These are phyloP conservation scores for Fonsecaea pedrosoi DNA, from an alignment of 2,329 filamentous ascomycete genomes.

Conservation along the genomic window DNA sequence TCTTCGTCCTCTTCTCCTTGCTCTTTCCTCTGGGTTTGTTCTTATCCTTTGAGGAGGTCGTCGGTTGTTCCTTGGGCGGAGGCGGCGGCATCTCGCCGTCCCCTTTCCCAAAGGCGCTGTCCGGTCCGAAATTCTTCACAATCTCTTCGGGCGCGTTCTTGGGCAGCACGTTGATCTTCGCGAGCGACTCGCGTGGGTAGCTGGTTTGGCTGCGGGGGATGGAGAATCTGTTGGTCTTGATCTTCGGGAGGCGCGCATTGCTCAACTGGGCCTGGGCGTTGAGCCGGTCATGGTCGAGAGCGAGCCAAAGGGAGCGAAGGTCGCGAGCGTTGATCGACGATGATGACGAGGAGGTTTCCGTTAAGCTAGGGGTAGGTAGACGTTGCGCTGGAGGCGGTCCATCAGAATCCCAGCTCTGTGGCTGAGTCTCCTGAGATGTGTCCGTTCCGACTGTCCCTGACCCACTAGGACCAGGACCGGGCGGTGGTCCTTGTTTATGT, in stretches of 20 bases:
- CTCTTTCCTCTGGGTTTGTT: slow-evolving; percentile 7
- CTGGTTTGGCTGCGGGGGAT: slow-evolving; percentile 23
- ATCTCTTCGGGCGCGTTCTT: slow-evolving; percentile 37
- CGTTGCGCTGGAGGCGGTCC: slow-evolving; percentile 25
- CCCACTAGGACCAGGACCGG: neutral
- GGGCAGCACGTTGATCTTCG: slow-evolving; percentile 38
- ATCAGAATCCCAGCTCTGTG: slow-evolving; percentile 26
- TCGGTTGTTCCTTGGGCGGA: slow-evolving; percentile 23
- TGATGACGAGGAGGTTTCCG: slow-evolving; percentile 17
- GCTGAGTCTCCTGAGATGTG: slow-evolving; percentile 6
- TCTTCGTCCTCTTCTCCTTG: slow-evolving; percentile 34
- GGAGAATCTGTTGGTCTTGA: slow-evolving; percentile 33
- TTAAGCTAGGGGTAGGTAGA: slow-evolving; percentile 16
- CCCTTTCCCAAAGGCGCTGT: slow-evolving; percentile 32
- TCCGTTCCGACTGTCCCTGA: neutral
- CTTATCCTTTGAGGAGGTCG: slow-evolving; percentile 15
- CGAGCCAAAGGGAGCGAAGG: slow-evolving; percentile 75
- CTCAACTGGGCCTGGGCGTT: slow-evolving; percentile 18
- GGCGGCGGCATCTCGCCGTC: slow-evolving; percentile 27
- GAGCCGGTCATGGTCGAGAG: slow-evolving; percentile 52
- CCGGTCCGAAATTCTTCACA: slow-evolving; percentile 35
- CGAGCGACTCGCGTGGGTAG: slow-evolving; percentile 32
- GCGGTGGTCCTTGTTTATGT: neutral
- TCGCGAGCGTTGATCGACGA: slow-evolving; percentile 41
- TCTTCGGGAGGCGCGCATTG: slow-evolving; percentile 13